Conservation (phyloP, 1,139 yeast genomes). For the Candida sojae region DNA sequence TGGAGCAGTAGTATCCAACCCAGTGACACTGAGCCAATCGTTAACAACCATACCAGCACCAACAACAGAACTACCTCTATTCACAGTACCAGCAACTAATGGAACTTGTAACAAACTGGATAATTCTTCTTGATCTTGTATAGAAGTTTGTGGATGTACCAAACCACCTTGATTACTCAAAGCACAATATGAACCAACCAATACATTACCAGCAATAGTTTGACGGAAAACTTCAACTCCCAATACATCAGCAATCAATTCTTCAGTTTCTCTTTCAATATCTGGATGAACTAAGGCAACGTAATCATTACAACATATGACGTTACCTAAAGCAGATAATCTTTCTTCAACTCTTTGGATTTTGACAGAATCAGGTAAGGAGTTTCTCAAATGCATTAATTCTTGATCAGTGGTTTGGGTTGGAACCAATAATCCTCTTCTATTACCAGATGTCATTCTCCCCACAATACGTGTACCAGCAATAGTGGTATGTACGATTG, state of each 20-base stretch:
- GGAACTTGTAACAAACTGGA: slow-evolving; percentile 96
- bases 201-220: slow-evolving; percentile 96
- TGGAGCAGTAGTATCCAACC: slow-evolving; percentile 97
- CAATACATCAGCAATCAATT: slow-evolving; percentile 95
- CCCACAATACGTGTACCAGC: slow-evolving; percentile 99
- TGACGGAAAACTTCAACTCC: slow-evolving; percentile 99
- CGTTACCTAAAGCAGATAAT: slow-evolving; percentile 94
- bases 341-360: slow-evolving; percentile 98
- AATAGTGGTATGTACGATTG: slow-evolving; percentile 94
- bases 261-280: slow-evolving; percentile 98
- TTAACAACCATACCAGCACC: slow-evolving; percentile 99
- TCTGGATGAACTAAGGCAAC: slow-evolving; percentile 99
- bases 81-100: slow-evolving; percentile 96
- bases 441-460: slow-evolving; percentile 98
- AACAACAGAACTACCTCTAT: slow-evolving; percentile 95
- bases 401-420: slow-evolving; percentile 99
- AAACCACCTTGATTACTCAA: slow-evolving; percentile 97
- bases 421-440: slow-evolving; percentile 96
- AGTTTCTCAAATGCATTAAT: slow-evolving; percentile 94
- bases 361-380: slow-evolving; percentile 93
- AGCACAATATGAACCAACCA: slow-evolving; percentile 95
- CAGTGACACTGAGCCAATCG: slow-evolving; percentile 97
- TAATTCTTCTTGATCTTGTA: slow-evolving; percentile 97
- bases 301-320: slow-evolving; percentile 97
- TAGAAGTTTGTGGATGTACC: slow-evolving; percentile 96